Evolutionary conservation across 2,329 filamentous ascomycete species (phyloP), one percentile per base, ranked within the genome.

Genomic region (Diaporthe destruens): DNA sequence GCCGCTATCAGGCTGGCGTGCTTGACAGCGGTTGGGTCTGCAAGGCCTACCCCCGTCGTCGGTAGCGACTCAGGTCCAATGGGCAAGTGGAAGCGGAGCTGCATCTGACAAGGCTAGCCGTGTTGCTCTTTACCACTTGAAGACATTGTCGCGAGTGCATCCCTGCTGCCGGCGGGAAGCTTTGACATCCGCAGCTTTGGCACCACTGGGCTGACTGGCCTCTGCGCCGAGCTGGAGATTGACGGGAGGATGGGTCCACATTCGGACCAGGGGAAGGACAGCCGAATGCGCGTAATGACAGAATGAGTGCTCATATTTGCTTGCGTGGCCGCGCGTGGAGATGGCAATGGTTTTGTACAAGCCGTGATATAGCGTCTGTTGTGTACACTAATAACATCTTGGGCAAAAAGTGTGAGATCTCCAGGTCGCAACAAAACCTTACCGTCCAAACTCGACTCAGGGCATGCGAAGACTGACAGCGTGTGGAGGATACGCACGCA

Each of bases 1-100:
- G 72, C 63, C 53, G 56, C 72, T 63, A 57, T 69, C 72, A 42
- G 32, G 23, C 51, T 74, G 72, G 69, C 55, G 69, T 53, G 69
- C 61, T 68, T 71, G 72, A 68, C 68, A 71, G 29, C 34, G 36
- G 29, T 57, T 63, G 29, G 67, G 63, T 9, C 54, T 54, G 25
- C 59, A 71, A 53, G 72, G 68, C 39, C 47, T 18, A 73, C 67
- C 72, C 72, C 68, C 59, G 72, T 73, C 53, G 47, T 44, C 36
- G 68, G 68, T 71, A 73, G 56, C 68, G 57, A 65, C 49, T 36
- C 71, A 63, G 55, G 47, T 70, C 68, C 55, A 70, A 54, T 54
- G 68, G 55, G 47, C 71, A 39, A 44, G 42, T 63, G 51, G 57
- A 51, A 61, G 55, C 39, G 61, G 59, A 42, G 61, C 55, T 57